A percentile compares a stretch with the other conserved stretches of the same genome.
phyloP scores from a whole-genome alignment of 2,329 filamentous ascomycete species.

The Pseudogymnoascus sp. region DNA sequence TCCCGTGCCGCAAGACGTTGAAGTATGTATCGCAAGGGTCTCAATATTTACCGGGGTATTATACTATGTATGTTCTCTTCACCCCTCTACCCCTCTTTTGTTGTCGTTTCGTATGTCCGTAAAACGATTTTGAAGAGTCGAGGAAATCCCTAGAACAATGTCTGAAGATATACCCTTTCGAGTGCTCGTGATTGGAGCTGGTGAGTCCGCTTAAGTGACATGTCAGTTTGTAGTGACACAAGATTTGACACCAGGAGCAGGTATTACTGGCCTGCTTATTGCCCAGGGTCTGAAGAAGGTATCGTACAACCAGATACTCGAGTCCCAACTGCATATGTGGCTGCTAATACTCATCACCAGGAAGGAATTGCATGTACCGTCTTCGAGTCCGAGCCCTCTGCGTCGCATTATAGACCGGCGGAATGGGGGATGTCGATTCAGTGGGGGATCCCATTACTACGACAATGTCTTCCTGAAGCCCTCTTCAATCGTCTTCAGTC shows the following conservation, averaged over 20 bases:
- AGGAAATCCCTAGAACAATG: neutral
- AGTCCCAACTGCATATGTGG: neutral
- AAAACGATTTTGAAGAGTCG: too few species aligned
- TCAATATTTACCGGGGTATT: neutral
- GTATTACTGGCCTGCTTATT: constrained; percentile 33
- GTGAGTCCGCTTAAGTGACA: constrained; percentile 9
- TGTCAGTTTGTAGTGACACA: neutral
- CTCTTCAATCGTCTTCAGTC: neutral
- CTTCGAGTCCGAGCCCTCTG: constrained; percentile 11
- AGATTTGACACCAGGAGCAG: constrained; percentile 19
- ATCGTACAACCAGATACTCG: neutral
- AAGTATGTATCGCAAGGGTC: neutral
- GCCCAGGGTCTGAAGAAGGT: constrained; percentile 35
- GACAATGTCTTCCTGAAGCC: neutral
- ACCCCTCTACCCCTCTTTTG: neutral
- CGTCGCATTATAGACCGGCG: neutral
- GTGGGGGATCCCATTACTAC: constrained; percentile 10
- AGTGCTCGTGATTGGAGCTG: constrained; percentile 17
- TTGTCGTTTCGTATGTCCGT: neutral
- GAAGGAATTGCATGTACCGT: constrained; percentile 11
- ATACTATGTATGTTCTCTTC: neutral
- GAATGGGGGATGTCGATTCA: constrained; percentile 16
- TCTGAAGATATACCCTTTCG: constrained; percentile 14
- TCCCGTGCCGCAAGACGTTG: neutral
- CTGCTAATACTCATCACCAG: neutral